Base-by-base conservation (phyloP, 2,329 filamentous ascomycete species). In the Ilyonectria robusta region DNA sequence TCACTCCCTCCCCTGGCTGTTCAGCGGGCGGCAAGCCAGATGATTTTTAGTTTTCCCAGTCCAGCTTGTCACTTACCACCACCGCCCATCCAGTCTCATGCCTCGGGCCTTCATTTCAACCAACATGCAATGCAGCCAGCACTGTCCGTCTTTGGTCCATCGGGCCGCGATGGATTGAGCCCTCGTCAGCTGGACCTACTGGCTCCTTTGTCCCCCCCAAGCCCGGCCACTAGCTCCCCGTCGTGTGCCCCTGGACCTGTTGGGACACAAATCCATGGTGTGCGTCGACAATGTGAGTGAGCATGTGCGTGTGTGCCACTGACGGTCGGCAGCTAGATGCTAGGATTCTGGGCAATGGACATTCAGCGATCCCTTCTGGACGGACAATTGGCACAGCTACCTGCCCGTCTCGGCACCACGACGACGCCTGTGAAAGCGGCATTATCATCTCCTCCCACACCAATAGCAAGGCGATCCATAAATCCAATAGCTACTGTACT, bases 51-150 rank as follows among this genome's bases (percentile, higher is more conserved):
- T 35, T 59, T 60, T 46, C 50, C 37, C 21, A 9, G 44, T 29
- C 37, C 53, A 42, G 21, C 47, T 48, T 53, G 37, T 54, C 48
- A 53, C 47, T 59, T 56, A 37, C 47, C 50, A n/a, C 61, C 51
- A 31, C 51, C 40, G 50, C 35, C 50, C 59, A 23, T 19, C 50
- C 50, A 48, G 37, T 55, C 23, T 54, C 48, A 62, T 59, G 42
- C 40, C 53, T 54, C 53, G 59, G 59, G 47, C 68, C 66, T 62
- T 71, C 54, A 53, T 62, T 69, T 61, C 50, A 58, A 62, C 59
- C 59, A 65, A 61, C 69, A 67, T 67, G 66, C 60, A 66, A 64
- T 62, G 65, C 61, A 46, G 50, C 47, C 59, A 62, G 56, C 46
- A 47, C 26, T 44, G 33, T 33, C 19, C 35, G 31, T 46, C 19